Conservation (phyloP, 1,284 basidiomycete genomes). For the Entoloma clypeatum region DNA sequence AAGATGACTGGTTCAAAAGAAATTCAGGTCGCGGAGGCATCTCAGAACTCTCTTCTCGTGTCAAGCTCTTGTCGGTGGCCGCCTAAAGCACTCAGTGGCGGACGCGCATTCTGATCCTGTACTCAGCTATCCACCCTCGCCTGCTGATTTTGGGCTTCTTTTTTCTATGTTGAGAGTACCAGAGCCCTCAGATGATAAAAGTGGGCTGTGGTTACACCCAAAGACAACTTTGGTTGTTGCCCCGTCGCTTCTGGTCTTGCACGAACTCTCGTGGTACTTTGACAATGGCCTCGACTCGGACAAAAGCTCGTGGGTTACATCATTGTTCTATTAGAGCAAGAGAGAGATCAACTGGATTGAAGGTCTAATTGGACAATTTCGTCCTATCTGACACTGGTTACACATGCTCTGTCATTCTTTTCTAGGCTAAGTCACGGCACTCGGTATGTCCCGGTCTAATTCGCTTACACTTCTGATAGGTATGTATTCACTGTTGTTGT, state of each 20-base stretch:
- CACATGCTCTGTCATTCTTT: slow-evolving; percentile 17
- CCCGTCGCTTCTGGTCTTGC: slow-evolving; percentile 57
- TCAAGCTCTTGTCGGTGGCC: slow-evolving; percentile 52
- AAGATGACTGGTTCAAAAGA: slow-evolving; percentile 52
- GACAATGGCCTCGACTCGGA: slow-evolving; percentile 4
- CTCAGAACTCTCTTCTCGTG: slow-evolving; percentile 39
- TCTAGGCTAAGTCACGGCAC: slow-evolving; percentile 6
- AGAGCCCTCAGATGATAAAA: slow-evolving; percentile 21
- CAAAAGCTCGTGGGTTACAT: slow-evolving; percentile 3
- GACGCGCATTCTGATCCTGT: slow-evolving; percentile 10
- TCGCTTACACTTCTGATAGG: background rate
- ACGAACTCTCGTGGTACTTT: slow-evolving; percentile 64
- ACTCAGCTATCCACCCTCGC: slow-evolving; percentile 61
- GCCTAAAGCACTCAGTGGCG: slow-evolving; percentile 12
- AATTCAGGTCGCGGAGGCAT: slow-evolving; percentile 44
- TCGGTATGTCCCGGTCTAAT: slow-evolving; percentile 8
- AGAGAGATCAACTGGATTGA: slow-evolving; percentile 8
- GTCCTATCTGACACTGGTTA: slow-evolving; percentile 24
- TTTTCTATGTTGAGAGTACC: slow-evolving; percentile 50
- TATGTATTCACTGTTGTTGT: slow-evolving; percentile 4
- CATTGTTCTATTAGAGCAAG: background rate
- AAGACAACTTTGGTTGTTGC: slow-evolving; percentile 41
- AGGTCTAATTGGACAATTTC: slow-evolving; percentile 21
- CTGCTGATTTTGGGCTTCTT: slow-evolving; percentile 52
- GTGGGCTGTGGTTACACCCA: slow-evolving; percentile 19